Evolutionary conservation across 2,329 filamentous ascomycete species (phyloP).

Genomic region (Emergomyces africanus): DNA sequence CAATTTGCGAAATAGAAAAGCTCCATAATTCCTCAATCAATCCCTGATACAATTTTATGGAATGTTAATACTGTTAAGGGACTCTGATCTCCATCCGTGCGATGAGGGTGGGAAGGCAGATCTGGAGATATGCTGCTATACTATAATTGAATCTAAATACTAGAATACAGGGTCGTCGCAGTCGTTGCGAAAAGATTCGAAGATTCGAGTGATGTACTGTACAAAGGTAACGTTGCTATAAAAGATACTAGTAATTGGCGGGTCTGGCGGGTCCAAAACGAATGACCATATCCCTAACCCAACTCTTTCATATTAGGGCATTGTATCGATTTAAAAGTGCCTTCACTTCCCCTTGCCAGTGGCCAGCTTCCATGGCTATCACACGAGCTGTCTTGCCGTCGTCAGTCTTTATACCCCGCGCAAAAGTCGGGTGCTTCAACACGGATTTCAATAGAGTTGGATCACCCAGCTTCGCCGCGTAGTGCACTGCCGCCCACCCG

Average conservation of each 20-base stretch:
- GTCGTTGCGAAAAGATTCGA: not conserved
- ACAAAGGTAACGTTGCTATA: not conserved
- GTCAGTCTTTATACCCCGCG: conserved; percentile 6
- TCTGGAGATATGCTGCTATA: not conserved
- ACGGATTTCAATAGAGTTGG: not conserved
- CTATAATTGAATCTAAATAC: no score
- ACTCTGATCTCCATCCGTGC: no score
- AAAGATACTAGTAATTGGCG: no score
- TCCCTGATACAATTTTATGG: not conserved
- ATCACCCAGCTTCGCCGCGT: conserved; percentile 10
- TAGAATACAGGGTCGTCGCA: not conserved
- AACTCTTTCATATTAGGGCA: conserved; percentile 2
- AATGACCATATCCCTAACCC: not conserved
- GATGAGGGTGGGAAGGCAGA: not conserved
- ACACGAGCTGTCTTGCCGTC: conserved; percentile 9
- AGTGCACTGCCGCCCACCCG: conserved; percentile 10
- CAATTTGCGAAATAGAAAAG: not conserved
- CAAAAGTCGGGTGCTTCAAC: conserved; percentile 6
- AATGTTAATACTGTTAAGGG: no score
- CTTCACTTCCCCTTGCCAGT: conserved; percentile 9
- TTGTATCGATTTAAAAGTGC: conserved; percentile 8
- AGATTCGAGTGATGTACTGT: not conserved
- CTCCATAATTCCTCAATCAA: not conserved
- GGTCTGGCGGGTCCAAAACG: not conserved
- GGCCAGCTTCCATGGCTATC: conserved; percentile 9